Evolutionary conservation across 139 green algal genomes (phyloP).

Genomic region (Chlorella sp.): DNA sequence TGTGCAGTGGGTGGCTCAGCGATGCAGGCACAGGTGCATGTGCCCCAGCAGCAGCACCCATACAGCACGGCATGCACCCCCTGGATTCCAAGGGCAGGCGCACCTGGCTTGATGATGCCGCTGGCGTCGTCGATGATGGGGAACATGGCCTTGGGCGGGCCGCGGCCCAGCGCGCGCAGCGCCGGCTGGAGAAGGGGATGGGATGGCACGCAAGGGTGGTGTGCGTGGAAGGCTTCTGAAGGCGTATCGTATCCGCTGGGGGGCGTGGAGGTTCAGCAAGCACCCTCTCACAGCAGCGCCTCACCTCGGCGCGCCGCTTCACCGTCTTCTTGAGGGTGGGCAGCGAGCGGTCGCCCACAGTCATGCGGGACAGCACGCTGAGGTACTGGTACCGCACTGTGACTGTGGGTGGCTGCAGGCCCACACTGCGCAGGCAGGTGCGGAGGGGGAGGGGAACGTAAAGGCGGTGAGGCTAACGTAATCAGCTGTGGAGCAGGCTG

Average conservation of each 20-base stretch:
- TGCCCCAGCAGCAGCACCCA: too few species aligned
- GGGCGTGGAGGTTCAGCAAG: too few species aligned
- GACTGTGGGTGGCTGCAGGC: conserved; percentile 13
- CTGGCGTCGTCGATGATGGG: conserved; percentile 34
- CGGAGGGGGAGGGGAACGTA: too few species aligned
- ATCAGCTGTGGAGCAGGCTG: too few species aligned
- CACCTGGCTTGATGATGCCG: conserved; percentile 11
- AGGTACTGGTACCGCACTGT: conserved; percentile 31
- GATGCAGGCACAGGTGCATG: too few species aligned
- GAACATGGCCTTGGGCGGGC: not conserved
- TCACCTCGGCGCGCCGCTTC: conserved; percentile 15
- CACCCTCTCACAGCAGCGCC: not conserved
- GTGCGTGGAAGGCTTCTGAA: too few species aligned
- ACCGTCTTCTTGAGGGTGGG: conserved; percentile 31
- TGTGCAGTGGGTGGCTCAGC: too few species aligned
- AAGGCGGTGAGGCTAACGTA: too few species aligned
- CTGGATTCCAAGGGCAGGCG: not conserved
- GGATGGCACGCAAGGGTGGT: too few species aligned
- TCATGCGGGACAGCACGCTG: conserved; percentile 24
- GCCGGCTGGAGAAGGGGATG: not conserved
- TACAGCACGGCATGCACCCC: too few species aligned
- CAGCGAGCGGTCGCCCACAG: conserved; percentile 16
- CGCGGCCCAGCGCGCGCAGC: conserved; percentile 24
- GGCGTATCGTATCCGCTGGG: too few species aligned
- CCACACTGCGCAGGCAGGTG: conserved; percentile 7